Conservation (phyloP, 2,329 filamentous ascomycete species). For the Rutstroemia sp. region DNA sequence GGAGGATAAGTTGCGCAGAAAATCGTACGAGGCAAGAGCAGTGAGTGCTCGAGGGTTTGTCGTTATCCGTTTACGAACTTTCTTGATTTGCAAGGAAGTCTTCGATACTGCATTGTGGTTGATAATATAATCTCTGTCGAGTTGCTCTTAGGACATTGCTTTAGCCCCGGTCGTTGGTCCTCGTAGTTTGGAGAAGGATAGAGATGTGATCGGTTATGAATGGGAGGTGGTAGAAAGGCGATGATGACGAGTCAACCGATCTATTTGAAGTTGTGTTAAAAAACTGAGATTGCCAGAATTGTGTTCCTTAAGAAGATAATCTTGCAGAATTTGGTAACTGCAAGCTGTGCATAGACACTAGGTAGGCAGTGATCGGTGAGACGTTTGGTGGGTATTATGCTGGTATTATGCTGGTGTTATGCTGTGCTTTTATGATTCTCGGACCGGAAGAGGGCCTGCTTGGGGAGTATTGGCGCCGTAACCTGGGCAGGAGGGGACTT, state of each 20-base stretch:
- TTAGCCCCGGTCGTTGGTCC: slow-evolving; percentile 19
- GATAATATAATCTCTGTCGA: slow-evolving; percentile 10
- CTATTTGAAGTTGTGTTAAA: neutral
- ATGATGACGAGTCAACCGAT: slow-evolving; percentile 4
- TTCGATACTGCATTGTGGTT: slow-evolving; percentile 30
- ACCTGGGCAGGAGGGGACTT: too few relatives aligned
- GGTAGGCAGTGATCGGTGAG: neutral
- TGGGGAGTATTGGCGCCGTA: too few relatives aligned
- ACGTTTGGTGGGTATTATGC: too few relatives aligned
- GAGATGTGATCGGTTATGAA: neutral
- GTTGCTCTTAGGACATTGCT: slow-evolving; percentile 25
- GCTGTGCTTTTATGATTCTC: too few relatives aligned
- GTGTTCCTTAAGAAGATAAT: slow-evolving; percentile 11
- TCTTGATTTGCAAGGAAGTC: slow-evolving; percentile 24
- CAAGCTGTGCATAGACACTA: neutral
- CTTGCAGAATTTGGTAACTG: slow-evolving; percentile 1
- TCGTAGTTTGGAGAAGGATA: slow-evolving; percentile 13
- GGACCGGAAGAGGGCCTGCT: too few relatives aligned
- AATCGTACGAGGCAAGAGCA: slow-evolving; percentile 15
- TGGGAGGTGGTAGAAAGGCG: neutral
- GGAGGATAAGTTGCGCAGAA: slow-evolving; percentile 2
- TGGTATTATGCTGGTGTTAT: neutral
- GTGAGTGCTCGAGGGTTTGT: slow-evolving; percentile 8
- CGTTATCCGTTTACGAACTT: slow-evolving; percentile 30
- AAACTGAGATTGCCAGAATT: neutral